phyloP scores from a whole-genome alignment of 1,284 basidiomycete genomes.

The Pterulicium gracile region DNA sequence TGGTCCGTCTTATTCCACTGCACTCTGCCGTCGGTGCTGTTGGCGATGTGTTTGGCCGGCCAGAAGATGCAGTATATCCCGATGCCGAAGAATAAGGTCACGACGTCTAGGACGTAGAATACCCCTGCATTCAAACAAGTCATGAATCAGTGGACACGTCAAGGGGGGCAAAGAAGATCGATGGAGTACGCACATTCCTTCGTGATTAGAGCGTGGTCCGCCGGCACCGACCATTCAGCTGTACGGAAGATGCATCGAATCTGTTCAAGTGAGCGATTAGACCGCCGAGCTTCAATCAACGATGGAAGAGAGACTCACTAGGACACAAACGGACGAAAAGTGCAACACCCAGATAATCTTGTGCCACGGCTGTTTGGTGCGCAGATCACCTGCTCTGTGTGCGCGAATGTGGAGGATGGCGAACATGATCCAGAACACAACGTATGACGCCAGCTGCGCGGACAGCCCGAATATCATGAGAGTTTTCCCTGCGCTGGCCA shows the following conservation, averaged over 20 bases:
- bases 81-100: conserved; percentile 29
- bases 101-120: conserved; percentile 31
- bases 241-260: conserved; percentile 3
- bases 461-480: background rate
- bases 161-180: background rate
- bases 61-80: conserved; percentile 19
- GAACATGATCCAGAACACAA: conserved; percentile 14
- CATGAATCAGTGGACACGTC: conserved; percentile 1
- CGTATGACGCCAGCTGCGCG: conserved; percentile 1
- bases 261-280: conserved; percentile 1
- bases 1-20: too few species aligned
- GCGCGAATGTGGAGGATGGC: conserved; percentile 10
- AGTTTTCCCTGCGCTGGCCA: background rate
- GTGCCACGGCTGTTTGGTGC: conserved; percentile 14
- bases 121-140: conserved; percentile 17
- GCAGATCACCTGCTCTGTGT: conserved; percentile 7
- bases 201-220: background rate
- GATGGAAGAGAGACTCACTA: conserved; percentile 12
- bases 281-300: background rate
- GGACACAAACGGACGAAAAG: conserved; percentile 15
- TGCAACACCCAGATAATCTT: conserved; percentile 13
- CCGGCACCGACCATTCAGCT: background rate
- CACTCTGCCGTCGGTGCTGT: too few species aligned
- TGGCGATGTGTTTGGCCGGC: conserved; percentile 23
- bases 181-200: conserved; percentile 7